Conservation (phyloP, 2,329 filamentous ascomycete genomes). For the Hypoxylon sp. region DNA sequence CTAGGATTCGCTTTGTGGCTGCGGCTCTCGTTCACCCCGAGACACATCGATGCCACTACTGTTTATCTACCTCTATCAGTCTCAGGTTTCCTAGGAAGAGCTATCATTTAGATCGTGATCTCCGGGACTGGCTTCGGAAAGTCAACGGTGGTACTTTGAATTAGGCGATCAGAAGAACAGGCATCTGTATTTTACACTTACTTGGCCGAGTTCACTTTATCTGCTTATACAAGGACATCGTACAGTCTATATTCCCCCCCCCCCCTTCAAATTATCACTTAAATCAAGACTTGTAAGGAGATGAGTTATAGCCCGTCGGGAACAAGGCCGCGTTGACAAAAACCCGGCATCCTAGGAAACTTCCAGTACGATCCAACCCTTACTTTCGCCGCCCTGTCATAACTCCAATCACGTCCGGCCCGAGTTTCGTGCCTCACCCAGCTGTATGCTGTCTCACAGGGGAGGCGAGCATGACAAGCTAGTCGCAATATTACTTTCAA, state of each 20-base stretch:
- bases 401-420: neutral
- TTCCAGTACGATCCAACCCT: neutral
- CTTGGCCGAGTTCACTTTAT: neutral
- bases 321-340: neutral
- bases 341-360: neutral
- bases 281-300: neutral
- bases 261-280: neutral
- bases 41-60: neutral
- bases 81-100: neutral
- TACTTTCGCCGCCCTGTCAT: neutral
- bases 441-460: constrained; percentile 22
- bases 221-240: neutral
- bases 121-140: neutral
- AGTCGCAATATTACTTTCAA: constrained; percentile 42
- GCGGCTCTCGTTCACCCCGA: neutral
- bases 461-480: constrained; percentile 44
- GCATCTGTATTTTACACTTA: neutral
- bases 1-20: neutral
- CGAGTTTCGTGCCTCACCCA: neutral
- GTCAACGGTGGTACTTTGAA: neutral
- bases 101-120: neutral
- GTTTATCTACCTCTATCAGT: neutral
- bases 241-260: neutral
- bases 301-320: neutral
- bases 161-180: neutral